Evolutionary conservation across 2,329 filamentous ascomycete species (phyloP).

Genomic region (Aspergillus oerlinghausenensis): DNA sequence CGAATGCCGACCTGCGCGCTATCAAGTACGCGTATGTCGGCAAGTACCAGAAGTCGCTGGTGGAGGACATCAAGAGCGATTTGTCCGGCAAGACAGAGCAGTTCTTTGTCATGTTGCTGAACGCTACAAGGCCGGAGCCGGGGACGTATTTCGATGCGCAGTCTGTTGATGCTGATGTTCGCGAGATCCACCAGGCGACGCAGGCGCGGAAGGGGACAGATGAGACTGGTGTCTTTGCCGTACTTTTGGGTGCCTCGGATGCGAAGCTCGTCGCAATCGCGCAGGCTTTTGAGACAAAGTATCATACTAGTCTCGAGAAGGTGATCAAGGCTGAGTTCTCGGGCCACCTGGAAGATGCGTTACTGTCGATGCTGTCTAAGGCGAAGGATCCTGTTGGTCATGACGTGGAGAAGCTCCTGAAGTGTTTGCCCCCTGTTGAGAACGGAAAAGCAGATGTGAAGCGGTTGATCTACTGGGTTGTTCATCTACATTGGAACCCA

Average conservation of each 20-base stretch:
- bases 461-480: constrained; percentile 14
- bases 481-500: constrained; percentile 72
- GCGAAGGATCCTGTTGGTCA: constrained; percentile 71
- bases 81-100: constrained; percentile 74
- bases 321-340: constrained; percentile 58
- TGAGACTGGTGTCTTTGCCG: constrained; percentile 69
- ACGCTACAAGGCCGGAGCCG: constrained; percentile 67
- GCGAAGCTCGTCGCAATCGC: constrained; percentile 72
- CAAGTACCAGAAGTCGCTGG: constrained; percentile 60
- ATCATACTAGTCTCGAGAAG: constrained; percentile 47
- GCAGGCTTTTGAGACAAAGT: constrained; percentile 65
- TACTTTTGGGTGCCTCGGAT: constrained; percentile 67
- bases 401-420: constrained; percentile 69
- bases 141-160: constrained; percentile 64
- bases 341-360: constrained; percentile 75
- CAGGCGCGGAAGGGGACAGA: constrained; percentile 68
- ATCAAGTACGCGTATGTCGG: constrained; percentile 71
- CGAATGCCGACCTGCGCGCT: constrained; percentile 72
- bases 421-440: constrained; percentile 67
- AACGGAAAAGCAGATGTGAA: constrained; percentile 54
- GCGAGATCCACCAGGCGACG: constrained; percentile 68
- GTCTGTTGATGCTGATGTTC: constrained; percentile 67
- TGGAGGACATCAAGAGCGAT: constrained; percentile 64
- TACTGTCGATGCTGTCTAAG: constrained; percentile 66
- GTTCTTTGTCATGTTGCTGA: constrained; percentile 74